Percentiles rank a stretch among this genome's conserved stretches.
These are phyloP conservation scores for Nasturtium officinale DNA, from an alignment of 345 rosid species.

Conservation along the genomic window DNA sequence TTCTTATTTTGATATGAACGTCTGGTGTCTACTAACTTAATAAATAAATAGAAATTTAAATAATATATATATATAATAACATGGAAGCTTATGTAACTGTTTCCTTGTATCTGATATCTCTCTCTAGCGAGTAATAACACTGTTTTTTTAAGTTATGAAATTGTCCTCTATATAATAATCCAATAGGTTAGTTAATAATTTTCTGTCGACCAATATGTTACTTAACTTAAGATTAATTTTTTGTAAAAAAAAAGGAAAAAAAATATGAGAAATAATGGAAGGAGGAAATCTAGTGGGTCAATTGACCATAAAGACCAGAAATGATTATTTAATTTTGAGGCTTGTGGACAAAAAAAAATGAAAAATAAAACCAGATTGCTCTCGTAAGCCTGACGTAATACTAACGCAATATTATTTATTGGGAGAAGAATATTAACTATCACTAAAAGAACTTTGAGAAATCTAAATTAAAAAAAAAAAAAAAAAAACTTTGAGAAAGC, in stretches of 20 bases:
- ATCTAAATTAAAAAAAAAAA: too few relatives aligned
- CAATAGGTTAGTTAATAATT: background rate
- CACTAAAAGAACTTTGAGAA: slow-evolving; percentile 10
- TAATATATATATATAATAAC: background rate
- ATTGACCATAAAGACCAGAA: slow-evolving; percentile 31
- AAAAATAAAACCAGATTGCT: background rate
- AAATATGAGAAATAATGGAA: background rate
- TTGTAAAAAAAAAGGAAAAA: background rate
- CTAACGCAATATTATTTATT: slow-evolving; percentile 50
- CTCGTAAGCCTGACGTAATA: slow-evolving; percentile 74
- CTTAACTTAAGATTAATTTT: slow-evolving; percentile 3
- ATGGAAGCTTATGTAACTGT: background rate
- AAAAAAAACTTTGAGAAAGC: too few relatives aligned
- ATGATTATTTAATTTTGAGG: slow-evolving; percentile 16
- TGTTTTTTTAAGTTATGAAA: background rate
- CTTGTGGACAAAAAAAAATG: too few relatives aligned
- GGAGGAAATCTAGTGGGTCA: slow-evolving; percentile 27
- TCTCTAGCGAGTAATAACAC: background rate
- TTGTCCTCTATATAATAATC: background rate
- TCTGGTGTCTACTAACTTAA: slow-evolving; percentile 11
- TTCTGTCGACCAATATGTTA: background rate
- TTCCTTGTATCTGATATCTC: background rate
- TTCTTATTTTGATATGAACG: slow-evolving; percentile 14
- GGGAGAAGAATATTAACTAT: background rate
- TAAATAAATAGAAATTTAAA: background rate